These are phyloP conservation scores for Monascus purpureus DNA, from an alignment of 495 filamentous ascomycete genomes.

Conservation along the genomic window DNA sequence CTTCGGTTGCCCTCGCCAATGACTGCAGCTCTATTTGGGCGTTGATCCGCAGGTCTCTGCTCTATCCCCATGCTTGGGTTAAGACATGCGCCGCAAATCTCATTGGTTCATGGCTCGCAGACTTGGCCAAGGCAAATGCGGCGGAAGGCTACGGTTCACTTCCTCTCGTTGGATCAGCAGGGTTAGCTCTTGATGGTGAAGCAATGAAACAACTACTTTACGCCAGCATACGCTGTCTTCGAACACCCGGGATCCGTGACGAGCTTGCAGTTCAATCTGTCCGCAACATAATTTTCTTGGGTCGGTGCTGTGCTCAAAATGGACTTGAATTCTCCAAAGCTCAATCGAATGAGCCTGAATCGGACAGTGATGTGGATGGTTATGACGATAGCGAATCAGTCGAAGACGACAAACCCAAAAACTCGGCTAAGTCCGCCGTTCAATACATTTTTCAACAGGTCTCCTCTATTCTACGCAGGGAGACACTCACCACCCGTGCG, in stretches of 20 bases:
- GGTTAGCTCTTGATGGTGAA: conserved; percentile 48
- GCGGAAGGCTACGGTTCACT: conserved; percentile 35
- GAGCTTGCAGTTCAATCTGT: conserved; percentile 57
- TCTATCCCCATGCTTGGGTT: conserved; percentile 59
- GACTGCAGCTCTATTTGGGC: conserved; percentile 49
- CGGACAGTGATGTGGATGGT: conserved; percentile 24
- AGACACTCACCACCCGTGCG: conserved; percentile 48
- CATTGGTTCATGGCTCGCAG: conserved; percentile 60
- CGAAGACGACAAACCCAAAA: conserved; percentile 6
- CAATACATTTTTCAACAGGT: conserved; percentile 62
- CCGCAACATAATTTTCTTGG: conserved; percentile 66
- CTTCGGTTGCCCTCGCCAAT: conserved; percentile 43
- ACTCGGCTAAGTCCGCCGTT: conserved; percentile 35
- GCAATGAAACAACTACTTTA: conserved; percentile 53
- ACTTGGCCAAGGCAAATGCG: conserved; percentile 53
- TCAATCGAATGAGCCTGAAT: conserved; percentile 22
- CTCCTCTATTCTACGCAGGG: conserved; percentile 62
- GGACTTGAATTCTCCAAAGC: conserved; percentile 34
- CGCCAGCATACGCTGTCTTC: conserved; percentile 50
- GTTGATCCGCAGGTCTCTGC: conserved; percentile 47
- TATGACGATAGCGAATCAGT: conserved; percentile 16
- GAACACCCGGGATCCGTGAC: conserved; percentile 47
- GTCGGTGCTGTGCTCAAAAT: conserved; percentile 51
- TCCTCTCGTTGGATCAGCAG: conserved; percentile 55
- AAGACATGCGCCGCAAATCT: conserved; percentile 65